Evolutionary conservation across 139 green algal genomes (phyloP), one percentile per base, ranked within the genome.

Genomic region (Chlorella ohadii): DNA sequence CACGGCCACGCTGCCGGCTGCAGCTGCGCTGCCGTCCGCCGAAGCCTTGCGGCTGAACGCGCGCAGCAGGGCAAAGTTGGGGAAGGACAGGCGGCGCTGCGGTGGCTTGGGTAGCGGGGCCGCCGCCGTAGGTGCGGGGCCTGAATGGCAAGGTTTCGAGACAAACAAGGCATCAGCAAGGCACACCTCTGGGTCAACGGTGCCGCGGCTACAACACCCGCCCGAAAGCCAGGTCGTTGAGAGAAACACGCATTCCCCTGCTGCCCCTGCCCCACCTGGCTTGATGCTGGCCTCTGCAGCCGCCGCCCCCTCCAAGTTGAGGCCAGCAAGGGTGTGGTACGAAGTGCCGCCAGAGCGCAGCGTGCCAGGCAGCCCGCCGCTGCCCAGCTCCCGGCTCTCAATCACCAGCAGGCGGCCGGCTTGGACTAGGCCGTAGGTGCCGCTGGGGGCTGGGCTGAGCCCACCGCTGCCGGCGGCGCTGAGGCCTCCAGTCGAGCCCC

Each of bases 241-340:
- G n/a, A n/a, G n/a, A n/a, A 66, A n/a, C 33, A 47, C 5, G 31
- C 15, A 13, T 4, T 15, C 25, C 1, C 65, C 31, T n/a, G n/a
- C 31, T 31, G 15, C 28, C 72, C 28, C 4, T 2, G 13, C 23
- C 72, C n/a, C n/a, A 79, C 72, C 72, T 65, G 36, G 72, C 44
- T 65, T 38, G 27, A 44, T 65, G 75, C 19, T 57, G 56, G 34
- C 75, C 56, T 81, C 75, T 38, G 75, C 75, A 1, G 56, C 65
- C 5, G 47, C 57, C 3, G 81, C 81, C 0, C 81, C 81, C 63
- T 86, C 81, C 65, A 86, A 33, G 47, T 86, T 86, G 16, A 86
- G 81, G 0, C 68, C 81, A 0, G 81, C 81, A 20, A 86, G 44
- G 0, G 70, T 33, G 70, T 86, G 81, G 73, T 82, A 86, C 3